phyloP scores from a whole-genome alignment of 2,329 filamentous ascomycete genomes.

The Aspergillus sclerotialis region DNA sequence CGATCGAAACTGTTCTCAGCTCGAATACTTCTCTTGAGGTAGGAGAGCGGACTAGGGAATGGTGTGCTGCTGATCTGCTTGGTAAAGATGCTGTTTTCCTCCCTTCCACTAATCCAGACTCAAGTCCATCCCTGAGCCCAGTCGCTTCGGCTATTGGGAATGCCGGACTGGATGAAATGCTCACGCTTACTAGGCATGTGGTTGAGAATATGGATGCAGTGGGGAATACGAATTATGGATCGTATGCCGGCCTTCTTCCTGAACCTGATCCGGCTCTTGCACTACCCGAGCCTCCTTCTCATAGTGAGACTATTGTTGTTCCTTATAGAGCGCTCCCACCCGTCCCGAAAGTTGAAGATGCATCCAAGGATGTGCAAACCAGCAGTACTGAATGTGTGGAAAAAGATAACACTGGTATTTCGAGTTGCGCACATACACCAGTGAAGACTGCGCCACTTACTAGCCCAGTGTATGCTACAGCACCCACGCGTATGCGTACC shows the following conservation, averaged over 20 bases:
- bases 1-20: conserved; percentile 26
- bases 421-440: too few relatives aligned
- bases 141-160: conserved; percentile 20
- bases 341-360: background rate
- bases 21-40: conserved; percentile 26
- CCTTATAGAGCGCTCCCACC: background rate
- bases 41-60: conserved; percentile 26
- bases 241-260: background rate
- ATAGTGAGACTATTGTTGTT: background rate
- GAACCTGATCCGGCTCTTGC: background rate
- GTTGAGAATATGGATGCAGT: conserved; percentile 32
- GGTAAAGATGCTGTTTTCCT: conserved; percentile 16
- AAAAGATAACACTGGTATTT: too few relatives aligned
- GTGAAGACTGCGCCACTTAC: too few relatives aligned
- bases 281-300: background rate
- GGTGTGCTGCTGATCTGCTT: conserved; percentile 23
- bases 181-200: conserved; percentile 24
- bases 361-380: too few relatives aligned
- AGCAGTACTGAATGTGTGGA: too few relatives aligned
- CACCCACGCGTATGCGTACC: too few relatives aligned
- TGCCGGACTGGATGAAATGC: conserved; percentile 19
- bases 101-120: conserved; percentile 4
- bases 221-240: conserved; percentile 22
- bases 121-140: conserved; percentile 2
- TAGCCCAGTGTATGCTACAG: too few relatives aligned